These are phyloP conservation scores for Phytophthora vignae DNA, from an alignment of 352 stramenopile genomes.

Conservation along the genomic window DNA sequence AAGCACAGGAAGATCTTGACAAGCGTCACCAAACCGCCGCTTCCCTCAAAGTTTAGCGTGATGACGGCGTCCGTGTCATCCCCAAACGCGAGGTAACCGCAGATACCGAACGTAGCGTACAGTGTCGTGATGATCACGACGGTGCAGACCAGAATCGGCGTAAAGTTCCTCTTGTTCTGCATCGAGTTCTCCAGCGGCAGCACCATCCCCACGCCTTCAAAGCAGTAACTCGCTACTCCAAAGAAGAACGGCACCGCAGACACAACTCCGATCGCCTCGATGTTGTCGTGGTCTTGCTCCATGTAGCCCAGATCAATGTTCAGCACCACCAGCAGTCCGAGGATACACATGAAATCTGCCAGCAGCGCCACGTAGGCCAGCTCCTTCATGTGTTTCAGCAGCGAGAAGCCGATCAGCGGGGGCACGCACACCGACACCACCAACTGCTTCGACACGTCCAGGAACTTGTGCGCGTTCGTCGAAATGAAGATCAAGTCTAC, in stretches of 20 bases:
- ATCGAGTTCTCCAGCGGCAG: slow-evolving; percentile 91
- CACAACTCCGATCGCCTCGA: slow-evolving; percentile 69
- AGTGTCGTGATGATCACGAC: slow-evolving; percentile 88
- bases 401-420: slow-evolving; percentile 78
- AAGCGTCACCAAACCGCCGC: slow-evolving; percentile 63
- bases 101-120: slow-evolving; percentile 89
- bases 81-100: slow-evolving; percentile 90
- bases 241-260: slow-evolving; percentile 89
- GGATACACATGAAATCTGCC: slow-evolving; percentile 90
- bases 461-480: slow-evolving; percentile 85
- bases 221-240: slow-evolving; percentile 90
- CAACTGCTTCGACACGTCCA: slow-evolving; percentile 58
- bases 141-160: slow-evolving; percentile 66
- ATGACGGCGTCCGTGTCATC: slow-evolving; percentile 86
- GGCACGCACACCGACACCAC: slow-evolving; percentile 69
- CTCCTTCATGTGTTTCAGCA: slow-evolving; percentile 90
- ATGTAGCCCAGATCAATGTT: slow-evolving; percentile 85
- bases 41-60: slow-evolving; percentile 88
- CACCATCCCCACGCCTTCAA: slow-evolving; percentile 92
- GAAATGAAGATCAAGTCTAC: slow-evolving; percentile 93
- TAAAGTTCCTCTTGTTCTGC: slow-evolving; percentile 79
- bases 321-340: slow-evolving; percentile 85
- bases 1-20: slow-evolving; percentile 90
- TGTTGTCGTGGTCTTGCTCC: slow-evolving; percentile 51
- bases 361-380: slow-evolving; percentile 90